Conservation (phyloP, 768 basidiomycete genomes). For the Pulveroboletus frians region DNA sequence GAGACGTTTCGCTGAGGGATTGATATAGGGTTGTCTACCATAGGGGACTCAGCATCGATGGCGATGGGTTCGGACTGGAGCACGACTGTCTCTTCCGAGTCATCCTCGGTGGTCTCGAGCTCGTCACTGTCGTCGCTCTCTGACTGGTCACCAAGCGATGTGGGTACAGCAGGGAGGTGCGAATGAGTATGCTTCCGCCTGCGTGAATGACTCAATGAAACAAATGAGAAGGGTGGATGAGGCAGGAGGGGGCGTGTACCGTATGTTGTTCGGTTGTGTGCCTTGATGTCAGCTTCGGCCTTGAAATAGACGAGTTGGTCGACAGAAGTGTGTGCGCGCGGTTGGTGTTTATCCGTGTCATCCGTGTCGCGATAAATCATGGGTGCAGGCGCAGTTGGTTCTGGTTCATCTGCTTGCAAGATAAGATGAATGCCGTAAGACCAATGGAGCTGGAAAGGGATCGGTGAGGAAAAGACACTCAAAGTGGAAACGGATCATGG, state of each 20-base stretch:
- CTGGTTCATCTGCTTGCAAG: conserved; percentile 39
- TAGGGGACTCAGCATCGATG: no score
- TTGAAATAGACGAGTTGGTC: conserved; percentile 11
- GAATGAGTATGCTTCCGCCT: no score
- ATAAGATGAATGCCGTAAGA: conserved; percentile 89
- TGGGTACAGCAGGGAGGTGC: conserved; percentile 18
- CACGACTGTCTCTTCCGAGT: conserved; percentile 21
- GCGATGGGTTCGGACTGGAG: conserved; percentile 2
- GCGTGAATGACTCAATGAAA: no score
- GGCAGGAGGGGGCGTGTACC: conserved; percentile 2
- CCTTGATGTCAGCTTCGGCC: neutral
- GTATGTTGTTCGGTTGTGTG: neutral
- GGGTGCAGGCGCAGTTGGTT: neutral
- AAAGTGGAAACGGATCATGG: no score
- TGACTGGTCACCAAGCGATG: conserved; percentile 22
- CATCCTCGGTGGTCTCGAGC: conserved; percentile 12
- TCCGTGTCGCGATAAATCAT: conserved; percentile 10
- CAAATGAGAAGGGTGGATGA: no score
- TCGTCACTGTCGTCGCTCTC: conserved; percentile 21
- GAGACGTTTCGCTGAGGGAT: neutral
- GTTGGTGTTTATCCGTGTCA: neutral
- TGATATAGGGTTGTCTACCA: conserved; percentile 3
- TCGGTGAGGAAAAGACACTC: neutral
- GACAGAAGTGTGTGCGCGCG: neutral
- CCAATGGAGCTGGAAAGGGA: conserved; percentile 69